These are phyloP conservation scores for Begonia peltatifolia DNA, from an alignment of 306 rosid species.

Conservation along the genomic window DNA sequence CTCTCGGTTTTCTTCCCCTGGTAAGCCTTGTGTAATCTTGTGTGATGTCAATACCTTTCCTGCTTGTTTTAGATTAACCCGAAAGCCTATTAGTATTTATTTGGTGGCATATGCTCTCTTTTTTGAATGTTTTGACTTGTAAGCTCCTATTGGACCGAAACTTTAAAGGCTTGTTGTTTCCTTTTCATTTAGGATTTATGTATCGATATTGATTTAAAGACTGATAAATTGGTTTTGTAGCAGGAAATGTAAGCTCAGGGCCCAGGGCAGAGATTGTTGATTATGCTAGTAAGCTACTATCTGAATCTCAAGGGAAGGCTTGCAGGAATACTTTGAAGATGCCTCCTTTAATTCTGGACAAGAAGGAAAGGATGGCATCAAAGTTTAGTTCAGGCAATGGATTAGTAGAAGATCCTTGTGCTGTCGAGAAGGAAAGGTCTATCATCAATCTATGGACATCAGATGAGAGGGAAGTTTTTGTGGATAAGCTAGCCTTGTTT, in stretches of 20 bases:
- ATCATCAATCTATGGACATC: constrained; percentile 80
- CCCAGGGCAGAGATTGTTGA: constrained; percentile 39
- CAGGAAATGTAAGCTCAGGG: constrained; percentile 50
- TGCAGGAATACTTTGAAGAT: constrained; percentile 55
- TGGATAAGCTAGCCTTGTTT: constrained; percentile 44
- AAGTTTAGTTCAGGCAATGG: constrained; percentile 71
- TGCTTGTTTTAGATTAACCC: no score
- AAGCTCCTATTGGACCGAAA: no score
- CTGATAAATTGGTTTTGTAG: constrained; percentile 9
- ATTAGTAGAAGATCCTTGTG: constrained; percentile 76
- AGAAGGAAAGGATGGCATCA: constrained; percentile 42
- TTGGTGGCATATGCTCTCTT: no score
- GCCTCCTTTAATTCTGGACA: constrained; percentile 83
- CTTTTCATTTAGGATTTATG: no score
- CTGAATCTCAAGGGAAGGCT: constrained; percentile 41
- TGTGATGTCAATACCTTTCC: no score
- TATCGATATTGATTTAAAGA: no score
- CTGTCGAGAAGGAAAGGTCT: constrained; percentile 69
- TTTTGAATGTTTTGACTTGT: no score
- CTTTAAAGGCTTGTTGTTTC: no score
- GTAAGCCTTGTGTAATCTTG: constrained; percentile 16
- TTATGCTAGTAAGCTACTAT: constrained; percentile 51
- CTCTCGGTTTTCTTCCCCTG: constrained; percentile 48
- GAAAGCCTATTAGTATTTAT: no score
- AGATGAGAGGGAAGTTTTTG: constrained; percentile 49